phyloP scores from a whole-genome alignment of 352 stramenopile genomes.

The Phytopythium chamaehyphon region DNA sequence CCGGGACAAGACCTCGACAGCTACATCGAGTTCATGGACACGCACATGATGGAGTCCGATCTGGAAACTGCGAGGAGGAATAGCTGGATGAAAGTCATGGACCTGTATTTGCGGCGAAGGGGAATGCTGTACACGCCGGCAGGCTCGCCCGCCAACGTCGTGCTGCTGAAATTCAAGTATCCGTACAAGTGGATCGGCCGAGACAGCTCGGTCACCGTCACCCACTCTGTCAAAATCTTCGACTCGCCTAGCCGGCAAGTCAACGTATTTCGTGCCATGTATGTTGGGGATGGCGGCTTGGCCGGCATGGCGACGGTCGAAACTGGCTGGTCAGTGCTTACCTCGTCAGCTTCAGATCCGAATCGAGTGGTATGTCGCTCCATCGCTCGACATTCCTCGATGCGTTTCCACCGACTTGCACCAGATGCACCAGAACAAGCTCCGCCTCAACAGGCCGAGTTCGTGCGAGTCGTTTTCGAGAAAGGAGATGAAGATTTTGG shows the following conservation, averaged over 20 bases:
- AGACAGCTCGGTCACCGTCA: not conserved
- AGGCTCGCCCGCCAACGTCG: not conserved
- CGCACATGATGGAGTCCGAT: too few relatives aligned
- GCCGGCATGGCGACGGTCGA: constrained; percentile 19
- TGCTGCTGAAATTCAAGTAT: not conserved
- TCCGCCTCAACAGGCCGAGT: not conserved
- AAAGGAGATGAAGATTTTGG: not conserved
- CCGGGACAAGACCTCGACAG: too few relatives aligned
- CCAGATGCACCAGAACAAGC: not conserved
- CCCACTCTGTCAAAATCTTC: not conserved
- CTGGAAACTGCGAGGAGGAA: too few relatives aligned
- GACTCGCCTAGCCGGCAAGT: constrained; percentile 17
- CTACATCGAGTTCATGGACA: too few relatives aligned
- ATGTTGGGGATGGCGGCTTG: constrained; percentile 22
- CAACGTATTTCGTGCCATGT: constrained; percentile 21
- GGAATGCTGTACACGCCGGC: not conserved
- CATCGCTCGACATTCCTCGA: not conserved
- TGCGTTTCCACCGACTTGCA: not conserved
- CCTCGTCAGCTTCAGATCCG: not conserved
- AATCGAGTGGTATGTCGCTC: not conserved
- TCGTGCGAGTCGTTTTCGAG: not conserved
- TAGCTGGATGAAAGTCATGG: too few relatives aligned
- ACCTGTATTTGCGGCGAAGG: not conserved
- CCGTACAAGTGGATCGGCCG: constrained; percentile 2
- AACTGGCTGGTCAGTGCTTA: constrained; percentile 20